Evolutionary conservation across 2,329 filamentous ascomycete species (phyloP), one percentile per base, ranked within the genome.

Genomic region (Trichocomaceae sp.): DNA sequence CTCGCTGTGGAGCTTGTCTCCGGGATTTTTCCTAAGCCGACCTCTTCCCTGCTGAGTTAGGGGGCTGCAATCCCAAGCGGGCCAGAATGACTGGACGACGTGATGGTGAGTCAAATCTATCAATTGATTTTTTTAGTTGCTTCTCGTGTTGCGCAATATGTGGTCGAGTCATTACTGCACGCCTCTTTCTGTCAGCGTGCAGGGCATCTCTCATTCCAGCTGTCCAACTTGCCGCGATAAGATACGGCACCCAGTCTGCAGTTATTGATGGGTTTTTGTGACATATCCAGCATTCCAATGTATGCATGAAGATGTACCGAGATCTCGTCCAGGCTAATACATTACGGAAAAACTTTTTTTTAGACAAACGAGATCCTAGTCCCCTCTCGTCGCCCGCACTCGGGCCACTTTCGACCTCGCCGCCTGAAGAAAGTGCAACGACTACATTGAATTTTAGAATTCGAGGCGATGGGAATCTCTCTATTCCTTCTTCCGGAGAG

Each of bases 401-500:
- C 62, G 65, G 64, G 52, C 64, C 64, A 53, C 64, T 68, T 50
- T 69, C 68, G 56, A 63, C 68, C 56, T 72, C 69, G 15, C 67
- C 69, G 15, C 67, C 71, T 42, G 63, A 70, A 59, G 62, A 63
- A 26, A 64, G 66, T 50, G 58, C 31, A 13, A 13, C 31, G 2
- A 35, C 31, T 13, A 13, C 63, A 50, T 64, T 62, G 48, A 63
- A 79, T 51, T 71, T 72, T 31, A 79, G 77, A 70, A 77, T 74
- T 63, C 73, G 73, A 66, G 77, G 75, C 65, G 75, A 74, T 52
- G 73, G 74, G 54, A 79, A 74, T 60, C 70, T 80, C 61, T 71
- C 71, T 35, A 63, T 68, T 53, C 70, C 72, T 46, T 60, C 65
- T 69, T 71, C 80, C 50, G 82, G 85, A 61, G 82, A 79, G 60